Percentiles rank a stretch among this genome's conserved stretches.
phyloP scores from a whole-genome alignment of 352 stramenopile species.

The Pythium grandisporangium region DNA sequence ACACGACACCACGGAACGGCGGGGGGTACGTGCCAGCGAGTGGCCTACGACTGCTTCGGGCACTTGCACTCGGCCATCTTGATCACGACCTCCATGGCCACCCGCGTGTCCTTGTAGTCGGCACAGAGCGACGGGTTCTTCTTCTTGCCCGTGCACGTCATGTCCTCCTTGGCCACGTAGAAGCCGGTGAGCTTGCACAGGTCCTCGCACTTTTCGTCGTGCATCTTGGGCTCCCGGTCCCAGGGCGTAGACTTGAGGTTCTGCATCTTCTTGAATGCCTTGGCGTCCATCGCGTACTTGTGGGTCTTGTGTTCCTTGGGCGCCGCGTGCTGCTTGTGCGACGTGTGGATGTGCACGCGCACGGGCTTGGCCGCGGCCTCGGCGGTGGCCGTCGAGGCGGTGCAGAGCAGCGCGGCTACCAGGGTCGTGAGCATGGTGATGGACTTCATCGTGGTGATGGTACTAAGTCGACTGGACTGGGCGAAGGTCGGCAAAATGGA shows the following conservation, averaged over 20 bases:
- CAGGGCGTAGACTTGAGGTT: slow-evolving; percentile 67
- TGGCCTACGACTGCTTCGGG: not conserved
- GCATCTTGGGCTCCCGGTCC: slow-evolving; percentile 33
- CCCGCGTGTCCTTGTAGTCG: slow-evolving; percentile 39
- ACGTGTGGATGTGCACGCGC: slow-evolving; percentile 6
- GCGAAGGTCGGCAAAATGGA: no score
- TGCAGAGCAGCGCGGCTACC: slow-evolving; percentile 1
- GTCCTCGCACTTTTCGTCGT: slow-evolving; percentile 48
- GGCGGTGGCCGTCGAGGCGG: not conserved
- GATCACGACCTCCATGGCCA: slow-evolving; percentile 39
- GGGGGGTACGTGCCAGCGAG: no score
- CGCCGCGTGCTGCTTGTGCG: not conserved
- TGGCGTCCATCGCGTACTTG: slow-evolving; percentile 5
- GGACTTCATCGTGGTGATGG: slow-evolving; percentile 5
- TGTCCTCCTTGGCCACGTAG: slow-evolving; percentile 42
- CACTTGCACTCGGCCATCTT: slow-evolving; percentile 48
- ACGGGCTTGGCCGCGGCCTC: not conserved
- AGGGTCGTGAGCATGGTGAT: slow-evolving; percentile 2
- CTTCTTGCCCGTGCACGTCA: slow-evolving; percentile 42
- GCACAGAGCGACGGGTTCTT: slow-evolving; percentile 50
- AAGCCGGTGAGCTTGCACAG: slow-evolving; percentile 47
- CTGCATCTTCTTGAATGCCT: slow-evolving; percentile 13
- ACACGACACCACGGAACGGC: no score
- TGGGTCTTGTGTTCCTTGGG: not conserved
- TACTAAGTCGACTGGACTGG: no score